Base-by-base conservation (phyloP, 176 grass and related monocot species). In the Eleusine indica region DNA sequence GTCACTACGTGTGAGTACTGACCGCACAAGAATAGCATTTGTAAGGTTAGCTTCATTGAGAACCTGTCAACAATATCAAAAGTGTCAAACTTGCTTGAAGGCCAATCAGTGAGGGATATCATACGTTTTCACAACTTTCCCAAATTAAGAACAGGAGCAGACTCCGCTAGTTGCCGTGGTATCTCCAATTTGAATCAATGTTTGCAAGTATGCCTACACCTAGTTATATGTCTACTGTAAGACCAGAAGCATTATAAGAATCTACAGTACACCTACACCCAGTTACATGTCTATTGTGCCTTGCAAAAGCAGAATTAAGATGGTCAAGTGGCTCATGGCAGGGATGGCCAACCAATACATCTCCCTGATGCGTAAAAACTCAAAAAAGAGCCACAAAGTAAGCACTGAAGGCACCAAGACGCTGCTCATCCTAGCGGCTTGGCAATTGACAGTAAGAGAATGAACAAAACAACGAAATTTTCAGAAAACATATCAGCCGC, bases 1-100 rank as follows among this genome's bases (percentile, higher is more conserved):
- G 90, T 99, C 96, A 76, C 96, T 99, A 75, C 91, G 82, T 76
- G 96, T 96, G 49, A 99, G 91, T 62, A 99, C 91, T 70, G 96
- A 91, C 61, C 93, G 74, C 76, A 78, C 89, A 74, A 99, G 96
- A 56, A 99, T 84, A 71, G 89, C 96, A 91, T 99, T 96, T 83
- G 91, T 94, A 66, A 99, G 91, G 62, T 96, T 99, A 72, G 96
- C 93, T 83, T 99, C 93, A 84, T 96, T 99, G 44, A 99, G 96
- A 70, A 99, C 96, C 96, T 99, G 89, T 17, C 42, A 62, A 53
- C 7, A 84, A 61, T 78, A 80, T 75, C 46, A 13, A 30, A 53
- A 80, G 28, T 37, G 30, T 83, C 51, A 87, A 75, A 17, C 9
- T 70, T 80, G n/a, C 37, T 80, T 70, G 48, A 83, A 90, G 42